Base-by-base conservation (phyloP, 2,329 filamentous ascomycete genomes). In the Calonectria naviculata region DNA sequence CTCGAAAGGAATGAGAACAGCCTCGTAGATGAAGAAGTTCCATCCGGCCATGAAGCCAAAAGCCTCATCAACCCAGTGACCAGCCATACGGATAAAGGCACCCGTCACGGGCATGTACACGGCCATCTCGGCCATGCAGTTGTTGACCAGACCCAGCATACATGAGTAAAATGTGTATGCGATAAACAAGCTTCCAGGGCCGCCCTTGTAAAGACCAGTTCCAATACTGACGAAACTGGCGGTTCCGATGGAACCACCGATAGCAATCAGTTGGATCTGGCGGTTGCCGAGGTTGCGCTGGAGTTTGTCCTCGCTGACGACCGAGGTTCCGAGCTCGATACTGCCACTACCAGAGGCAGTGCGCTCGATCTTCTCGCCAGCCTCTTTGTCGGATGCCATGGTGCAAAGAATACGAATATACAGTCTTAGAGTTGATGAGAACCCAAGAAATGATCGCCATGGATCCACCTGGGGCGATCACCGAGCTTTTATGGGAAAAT, bases 1-100 rank as follows among this genome's bases (percentile, higher is more conserved):
- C 68, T 72, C 71, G 26, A 72, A 72, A 0, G 71, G 71, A 47
- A 72, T 72, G 5, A 72, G 60, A 21, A 72, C 36, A 19, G 71
- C 71, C 28, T 72, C 71, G 19, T 72, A 72, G 38, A 73, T 54
- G 46, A 73, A 73, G 41, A 73, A 73, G 64, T 73, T 73, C 71
- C 68, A 73, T 1, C 71, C 71, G 4, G 71, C 71, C 71, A 73
- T 73, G 19, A 73, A 73, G 34, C 71, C 71, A 63, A 73, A 73
- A 1, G 71, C 68, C 52, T 73, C 71, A 29, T 73, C 71, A 12
- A 73, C 71, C 71, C 71, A 72, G 17, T 72, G 71, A 19, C 71
- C 71, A 1, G 68, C 71, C 71, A 72, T 72, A 38, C 71, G 65
- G 34, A 72, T 72, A 42, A 72, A 72, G 10, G 71, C 71, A 63